Evolutionary conservation across 78 protist species (phyloP), one percentile per base, ranked within the genome.

Genomic region (Fonticula alba): DNA sequence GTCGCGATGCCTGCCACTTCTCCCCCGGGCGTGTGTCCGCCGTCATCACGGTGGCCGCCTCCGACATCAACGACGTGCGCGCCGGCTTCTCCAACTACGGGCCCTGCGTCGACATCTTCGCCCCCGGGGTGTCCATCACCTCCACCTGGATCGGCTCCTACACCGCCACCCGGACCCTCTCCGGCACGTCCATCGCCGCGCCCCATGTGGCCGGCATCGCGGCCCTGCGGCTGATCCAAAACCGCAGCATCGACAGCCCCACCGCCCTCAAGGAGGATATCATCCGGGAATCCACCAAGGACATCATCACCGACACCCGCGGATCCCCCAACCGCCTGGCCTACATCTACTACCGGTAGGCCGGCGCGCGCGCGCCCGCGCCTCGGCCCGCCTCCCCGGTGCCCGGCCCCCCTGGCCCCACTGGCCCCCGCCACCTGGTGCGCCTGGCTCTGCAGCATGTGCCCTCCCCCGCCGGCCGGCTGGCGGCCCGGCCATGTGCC

Each of bases 61-160:
- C n/a, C 46, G 36, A 37, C 29, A 41, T 31, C 27, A 17, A 14
- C 26, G 53, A 68, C 49, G n/a, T 10, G 36, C 47, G 31, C 40
- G 20, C 40, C 29, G 26, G 32, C 32, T 49, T 59, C 54, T 31
- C 53, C 49, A 70, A 70, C 62, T 70, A 10, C 35, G 75, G 75
- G 22, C 20, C 49, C 31, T 70, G 75, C 49, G 75, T 70, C 38
- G 67, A 70, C n/a, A 27, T 70, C 24, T 58, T 33, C 33, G 75
- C 69, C 32, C 75, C 75, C 6, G 75, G 75, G 19, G 47, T 38
- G 60, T 2, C 0, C 13, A 14, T 60, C 29, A 0, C 0, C 40
- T 49, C 66, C 2, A 2, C 66, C 19, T 4, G 33, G 35, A 27
- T 3, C n/a, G 10, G 17, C 19, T 2, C 35, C 53, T 3, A 54